Base-by-base conservation (phyloP, 192 early-diverging fungal genomes). In the Helicostylum pulchrum region DNA sequence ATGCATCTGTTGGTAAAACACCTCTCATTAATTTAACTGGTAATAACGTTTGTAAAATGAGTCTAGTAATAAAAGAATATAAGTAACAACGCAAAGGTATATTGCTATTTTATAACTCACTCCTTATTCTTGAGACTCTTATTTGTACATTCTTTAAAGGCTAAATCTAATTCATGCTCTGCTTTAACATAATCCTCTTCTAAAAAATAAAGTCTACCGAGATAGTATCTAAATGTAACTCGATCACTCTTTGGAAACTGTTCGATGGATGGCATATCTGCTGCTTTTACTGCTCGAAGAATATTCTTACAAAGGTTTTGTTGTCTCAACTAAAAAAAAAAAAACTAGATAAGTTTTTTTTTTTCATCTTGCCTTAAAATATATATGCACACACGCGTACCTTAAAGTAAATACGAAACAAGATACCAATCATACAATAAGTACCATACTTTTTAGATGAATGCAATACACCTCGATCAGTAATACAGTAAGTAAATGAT, bases 401-500 rank as follows among this genome's bases (percentile, higher is more conserved):
- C 72, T 86, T 84, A 66, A 94, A 90, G 60, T 97, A 98, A 2
- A 90, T 90, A 52, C 83, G 81, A 71, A 99, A 94, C 8, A 98
- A 74, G 0, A 97, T 75, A 56, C 90, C 92, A 48, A 85, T 87
- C 66, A 98, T 84, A 58, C 80, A 88, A 73, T 94, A 99, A 4
- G 91, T 93, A 7, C 97, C 97, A 93, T 92, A 96, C 67, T 94
- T 95, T 32, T 93, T 82, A 12, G 95, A 94, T 21, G 66, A 62
- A 10, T 72, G 70, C 7, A 81, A 49, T 23, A 61, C 31, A 0
- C 58, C 39, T 54, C 58, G 74, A 63, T 99, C 97, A 4, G 87
- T 99, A 65, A 91, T 87, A 67, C 97, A 99, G 8, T 80, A 52
- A 0, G 89, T 86, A 64, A 99, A 98, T 5, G 90, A 87, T 71